Conservation (phyloP, 2,329 filamentous ascomycete species). For the Stachybotrys elegans region DNA sequence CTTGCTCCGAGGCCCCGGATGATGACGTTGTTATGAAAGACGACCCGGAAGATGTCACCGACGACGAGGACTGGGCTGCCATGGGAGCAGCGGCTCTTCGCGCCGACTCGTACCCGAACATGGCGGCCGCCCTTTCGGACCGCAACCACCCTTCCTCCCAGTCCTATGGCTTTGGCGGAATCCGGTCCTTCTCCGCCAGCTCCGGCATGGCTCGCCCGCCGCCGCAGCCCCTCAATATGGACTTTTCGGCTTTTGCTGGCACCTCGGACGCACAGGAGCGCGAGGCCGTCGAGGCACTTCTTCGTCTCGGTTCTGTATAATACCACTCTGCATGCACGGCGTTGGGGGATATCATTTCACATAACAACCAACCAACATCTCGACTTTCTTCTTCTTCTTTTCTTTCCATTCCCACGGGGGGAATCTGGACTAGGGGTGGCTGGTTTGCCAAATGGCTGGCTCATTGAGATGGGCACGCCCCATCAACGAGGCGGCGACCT, state of each 20-base stretch:
- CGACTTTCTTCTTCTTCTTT: too few species aligned
- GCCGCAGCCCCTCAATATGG: constrained; percentile 46
- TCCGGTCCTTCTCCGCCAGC: constrained; percentile 44
- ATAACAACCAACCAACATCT: too few species aligned
- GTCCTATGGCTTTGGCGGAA: constrained; percentile 41
- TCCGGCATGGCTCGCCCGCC: constrained; percentile 49
- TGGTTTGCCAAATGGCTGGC: too few species aligned
- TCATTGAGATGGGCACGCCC: too few species aligned
- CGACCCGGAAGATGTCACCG: constrained; percentile 80
- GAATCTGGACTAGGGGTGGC: too few species aligned
- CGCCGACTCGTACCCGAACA: constrained; percentile 56
- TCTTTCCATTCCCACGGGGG: too few species aligned
- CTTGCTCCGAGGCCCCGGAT: constrained; percentile 69
- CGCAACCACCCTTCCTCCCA: constrained; percentile 33
- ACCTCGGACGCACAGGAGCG: constrained; percentile 68
- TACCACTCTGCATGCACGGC: constrained; percentile 48
- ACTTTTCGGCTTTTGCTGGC: constrained; percentile 45
- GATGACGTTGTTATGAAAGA: constrained; percentile 65
- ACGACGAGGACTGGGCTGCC: constrained; percentile 93
- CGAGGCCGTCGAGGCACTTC: constrained; percentile 74
- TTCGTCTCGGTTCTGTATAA: constrained; percentile 77
- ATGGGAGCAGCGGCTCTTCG: constrained; percentile 83
- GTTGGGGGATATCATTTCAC: too few species aligned
- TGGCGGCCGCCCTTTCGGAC: constrained; percentile 50
- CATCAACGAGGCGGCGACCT: constrained; percentile 26